Conservation (phyloP, 768 basidiomycete genomes). For the Lactarius tabidus region DNA sequence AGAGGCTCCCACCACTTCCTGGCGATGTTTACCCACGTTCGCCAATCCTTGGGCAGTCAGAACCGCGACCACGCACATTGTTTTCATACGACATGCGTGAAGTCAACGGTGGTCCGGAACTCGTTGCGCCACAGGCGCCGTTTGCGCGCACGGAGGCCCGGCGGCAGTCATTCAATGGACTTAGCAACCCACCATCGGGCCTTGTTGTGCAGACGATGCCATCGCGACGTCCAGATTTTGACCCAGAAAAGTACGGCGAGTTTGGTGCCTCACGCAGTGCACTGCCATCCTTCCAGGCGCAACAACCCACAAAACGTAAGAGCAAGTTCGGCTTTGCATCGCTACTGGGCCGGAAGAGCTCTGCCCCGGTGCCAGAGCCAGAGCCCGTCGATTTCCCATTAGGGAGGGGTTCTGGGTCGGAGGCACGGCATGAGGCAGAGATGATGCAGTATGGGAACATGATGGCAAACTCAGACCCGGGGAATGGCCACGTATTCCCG, state of each 20-base stretch:
- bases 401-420: conserved; percentile 32
- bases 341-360: conserved; percentile 57
- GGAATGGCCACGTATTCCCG: conserved; percentile 36
- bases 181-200: conserved; percentile 50
- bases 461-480: conserved; percentile 43
- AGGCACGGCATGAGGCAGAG: conserved; percentile 40
- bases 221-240: conserved; percentile 15
- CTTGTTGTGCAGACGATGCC: conserved; percentile 49
- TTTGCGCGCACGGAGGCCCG: conserved; percentile 56
- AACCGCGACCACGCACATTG: conserved; percentile 60
- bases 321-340: conserved; percentile 69
- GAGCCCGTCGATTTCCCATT: conserved; percentile 26
- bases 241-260: conserved; percentile 53
- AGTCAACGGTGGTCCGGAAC: conserved; percentile 45
- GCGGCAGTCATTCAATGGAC: conserved; percentile 75
- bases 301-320: conserved; percentile 51
- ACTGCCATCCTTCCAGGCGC: conserved; percentile 31
- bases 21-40: conserved; percentile 37
- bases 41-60: conserved; percentile 31
- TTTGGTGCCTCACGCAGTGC: conserved; percentile 65
- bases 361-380: conserved; percentile 20
- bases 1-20: conserved; percentile 75
- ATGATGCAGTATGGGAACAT: conserved; percentile 50
- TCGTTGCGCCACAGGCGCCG: conserved; percentile 58
- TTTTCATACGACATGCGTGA: conserved; percentile 58